These are phyloP conservation scores for Ascochyta fabae DNA, from an alignment of 2,329 filamentous ascomycete species.

Conservation along the genomic window DNA sequence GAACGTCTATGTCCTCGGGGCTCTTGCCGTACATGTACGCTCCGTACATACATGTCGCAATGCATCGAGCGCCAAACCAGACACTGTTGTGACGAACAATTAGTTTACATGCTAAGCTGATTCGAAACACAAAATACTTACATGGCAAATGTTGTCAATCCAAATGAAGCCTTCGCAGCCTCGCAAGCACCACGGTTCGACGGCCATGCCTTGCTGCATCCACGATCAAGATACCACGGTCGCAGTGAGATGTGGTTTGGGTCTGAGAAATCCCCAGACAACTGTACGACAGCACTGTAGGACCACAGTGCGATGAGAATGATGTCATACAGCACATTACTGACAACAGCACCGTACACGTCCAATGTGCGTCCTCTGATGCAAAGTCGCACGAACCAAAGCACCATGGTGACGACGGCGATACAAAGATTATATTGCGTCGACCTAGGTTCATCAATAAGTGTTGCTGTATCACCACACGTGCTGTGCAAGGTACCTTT, in stretches of 20 bases:
- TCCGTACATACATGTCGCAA: conserved; percentile 22
- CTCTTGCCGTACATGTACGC: conserved; percentile 13
- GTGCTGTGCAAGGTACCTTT: conserved; percentile 12
- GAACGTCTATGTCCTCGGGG: background rate
- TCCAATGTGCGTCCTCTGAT: conserved; percentile 19
- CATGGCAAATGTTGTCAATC: conserved; percentile 17
- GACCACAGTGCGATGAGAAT: conserved; percentile 24
- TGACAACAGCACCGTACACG: conserved; percentile 9
- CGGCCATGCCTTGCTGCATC: conserved; percentile 12
- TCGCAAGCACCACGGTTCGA: conserved; percentile 10
- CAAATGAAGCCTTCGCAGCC: conserved; percentile 14
- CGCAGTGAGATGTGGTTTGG: conserved; percentile 17
- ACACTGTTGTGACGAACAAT: background rate
- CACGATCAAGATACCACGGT: conserved; percentile 30
- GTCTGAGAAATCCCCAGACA: conserved; percentile 23
- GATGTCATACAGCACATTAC: conserved; percentile 26
- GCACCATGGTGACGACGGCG: conserved; percentile 17
- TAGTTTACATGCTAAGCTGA: background rate
- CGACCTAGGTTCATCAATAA: conserved; percentile 3
- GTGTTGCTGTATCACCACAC: background rate
- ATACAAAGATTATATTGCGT: conserved; percentile 18
- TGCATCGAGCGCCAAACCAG: conserved; percentile 21
- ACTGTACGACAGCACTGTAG: conserved; percentile 19
- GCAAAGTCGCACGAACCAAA: conserved; percentile 21
- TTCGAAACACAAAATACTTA: conserved; percentile 7